These are phyloP conservation scores for Pigoraptor vietnamica DNA, from an alignment of 78 protist species.

Conservation along the genomic window DNA sequence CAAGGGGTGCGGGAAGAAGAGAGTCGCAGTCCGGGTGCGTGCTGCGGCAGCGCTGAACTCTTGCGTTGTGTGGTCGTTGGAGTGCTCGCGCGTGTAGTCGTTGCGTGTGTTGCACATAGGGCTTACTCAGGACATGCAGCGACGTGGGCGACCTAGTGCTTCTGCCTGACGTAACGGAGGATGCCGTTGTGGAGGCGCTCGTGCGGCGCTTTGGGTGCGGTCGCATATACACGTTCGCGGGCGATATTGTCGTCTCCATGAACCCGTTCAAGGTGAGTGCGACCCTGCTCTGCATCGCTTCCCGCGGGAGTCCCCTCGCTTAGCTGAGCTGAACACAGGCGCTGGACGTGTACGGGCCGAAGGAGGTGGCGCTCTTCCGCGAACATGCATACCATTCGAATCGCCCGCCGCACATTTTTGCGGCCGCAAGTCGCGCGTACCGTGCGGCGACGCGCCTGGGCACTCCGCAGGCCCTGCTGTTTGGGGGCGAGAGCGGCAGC, in stretches of 20 bases:
- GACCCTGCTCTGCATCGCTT: not conserved
- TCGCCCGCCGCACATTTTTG: constrained; percentile 60
- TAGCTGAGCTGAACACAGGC: constrained; percentile 1
- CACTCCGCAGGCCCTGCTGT: constrained; percentile 70
- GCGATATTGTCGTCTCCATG: constrained; percentile 75
- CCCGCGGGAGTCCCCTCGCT: not conserved
- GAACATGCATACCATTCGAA: not conserved
- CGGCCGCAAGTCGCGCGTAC: constrained; percentile 70
- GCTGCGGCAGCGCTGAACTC: too few relatives aligned
- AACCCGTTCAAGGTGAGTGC: constrained; percentile 72
- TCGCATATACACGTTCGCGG: constrained; percentile 61
- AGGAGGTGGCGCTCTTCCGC: constrained; percentile 27
- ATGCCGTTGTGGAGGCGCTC: not conserved
- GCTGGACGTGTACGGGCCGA: constrained; percentile 32
- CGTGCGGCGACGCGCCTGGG: constrained; percentile 35
- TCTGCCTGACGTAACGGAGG: not conserved
- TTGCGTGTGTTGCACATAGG: too few relatives aligned
- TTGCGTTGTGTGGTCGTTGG: too few relatives aligned
- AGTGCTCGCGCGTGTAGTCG: too few relatives aligned
- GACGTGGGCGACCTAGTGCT: not conserved
- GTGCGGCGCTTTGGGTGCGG: not conserved
- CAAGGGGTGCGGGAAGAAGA: too few relatives aligned
- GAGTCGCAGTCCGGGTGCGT: too few relatives aligned
- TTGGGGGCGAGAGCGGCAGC: constrained; percentile 60
- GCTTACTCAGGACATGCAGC: too few relatives aligned